These are phyloP conservation scores for Colletotrichum sp. DNA, from an alignment of 2,329 filamentous ascomycete species.

Conservation along the genomic window DNA sequence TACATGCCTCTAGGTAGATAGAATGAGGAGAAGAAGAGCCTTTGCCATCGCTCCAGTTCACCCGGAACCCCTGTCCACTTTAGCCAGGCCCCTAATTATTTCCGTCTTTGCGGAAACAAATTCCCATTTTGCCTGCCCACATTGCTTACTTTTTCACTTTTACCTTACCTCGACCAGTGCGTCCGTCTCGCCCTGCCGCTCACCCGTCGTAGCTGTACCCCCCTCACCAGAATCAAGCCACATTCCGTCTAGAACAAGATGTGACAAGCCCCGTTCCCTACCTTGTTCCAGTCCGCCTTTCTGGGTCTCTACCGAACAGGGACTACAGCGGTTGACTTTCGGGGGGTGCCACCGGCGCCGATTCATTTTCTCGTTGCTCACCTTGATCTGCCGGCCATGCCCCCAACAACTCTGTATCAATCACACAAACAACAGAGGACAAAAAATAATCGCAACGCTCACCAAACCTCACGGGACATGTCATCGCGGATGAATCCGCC, in stretches of 20 bases:
- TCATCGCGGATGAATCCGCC: constrained; percentile 16
- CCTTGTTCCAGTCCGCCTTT: not conserved
- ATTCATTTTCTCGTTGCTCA: not conserved
- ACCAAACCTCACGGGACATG: not conserved
- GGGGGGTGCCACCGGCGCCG: not conserved
- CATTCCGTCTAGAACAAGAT: not conserved
- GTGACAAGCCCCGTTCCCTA: not conserved
- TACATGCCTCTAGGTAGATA: not conserved
- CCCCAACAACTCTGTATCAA: not conserved
- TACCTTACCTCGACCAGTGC: not conserved
- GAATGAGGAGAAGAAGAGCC: not conserved
- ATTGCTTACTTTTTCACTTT: not conserved
- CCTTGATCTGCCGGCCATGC: not conserved
- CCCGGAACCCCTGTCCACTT: not conserved
- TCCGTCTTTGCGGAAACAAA: not conserved
- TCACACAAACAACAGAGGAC: not conserved
- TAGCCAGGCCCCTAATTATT: not conserved
- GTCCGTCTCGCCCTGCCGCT: not conserved
- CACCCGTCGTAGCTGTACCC: not conserved
- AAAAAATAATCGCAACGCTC: not conserved
- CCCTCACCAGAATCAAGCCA: not conserved
- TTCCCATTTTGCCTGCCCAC: not conserved
- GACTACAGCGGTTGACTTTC: not conserved
- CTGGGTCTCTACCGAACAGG: not conserved
- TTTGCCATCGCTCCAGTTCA: not conserved